These are phyloP conservation scores for Ceratobasidium sp. DNA, from an alignment of 1,284 basidiomycete genomes.

Conservation along the genomic window DNA sequence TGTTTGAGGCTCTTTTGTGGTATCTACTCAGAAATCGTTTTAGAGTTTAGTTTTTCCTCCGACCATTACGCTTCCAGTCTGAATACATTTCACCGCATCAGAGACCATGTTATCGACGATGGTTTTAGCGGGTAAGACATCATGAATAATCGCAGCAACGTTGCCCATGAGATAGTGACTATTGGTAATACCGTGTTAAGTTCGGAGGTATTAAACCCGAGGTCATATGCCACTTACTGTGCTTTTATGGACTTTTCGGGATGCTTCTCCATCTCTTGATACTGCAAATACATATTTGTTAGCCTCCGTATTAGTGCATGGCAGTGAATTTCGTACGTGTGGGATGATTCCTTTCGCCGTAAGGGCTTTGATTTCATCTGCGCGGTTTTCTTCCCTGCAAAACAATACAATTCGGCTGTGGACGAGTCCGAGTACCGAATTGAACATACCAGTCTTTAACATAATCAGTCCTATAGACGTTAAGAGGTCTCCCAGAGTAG, in stretches of 20 bases:
- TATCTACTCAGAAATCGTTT: neutral
- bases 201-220: neutral
- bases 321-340: slow-evolving; percentile 27
- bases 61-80: slow-evolving; percentile 32
- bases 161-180: slow-evolving; percentile 49
- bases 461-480: slow-evolving; percentile 84
- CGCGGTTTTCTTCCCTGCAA: slow-evolving; percentile 49
- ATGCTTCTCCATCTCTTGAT: slow-evolving; percentile 46
- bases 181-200: neutral
- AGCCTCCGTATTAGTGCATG: neutral
- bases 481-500: slow-evolving; percentile 88
- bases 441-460: slow-evolving; percentile 77
- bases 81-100: slow-evolving; percentile 70
- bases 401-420: neutral
- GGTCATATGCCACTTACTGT: slow-evolving; percentile 11
- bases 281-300: neutral
- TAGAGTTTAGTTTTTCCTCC: slow-evolving; percentile 19
- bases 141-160: slow-evolving; percentile 57
- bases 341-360: slow-evolving; percentile 47
- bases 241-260: slow-evolving; percentile 46
- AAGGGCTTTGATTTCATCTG: slow-evolving; percentile 48
- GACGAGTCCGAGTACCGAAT: neutral
- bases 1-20: no score
- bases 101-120: slow-evolving; percentile 87
- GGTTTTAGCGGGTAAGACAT: slow-evolving; percentile 80